Percentiles rank a stretch among this genome's conserved stretches.
Conservation (phyloP, 805 yeast genomes). For the Metschnikowia drakensbergensis region DNA sequence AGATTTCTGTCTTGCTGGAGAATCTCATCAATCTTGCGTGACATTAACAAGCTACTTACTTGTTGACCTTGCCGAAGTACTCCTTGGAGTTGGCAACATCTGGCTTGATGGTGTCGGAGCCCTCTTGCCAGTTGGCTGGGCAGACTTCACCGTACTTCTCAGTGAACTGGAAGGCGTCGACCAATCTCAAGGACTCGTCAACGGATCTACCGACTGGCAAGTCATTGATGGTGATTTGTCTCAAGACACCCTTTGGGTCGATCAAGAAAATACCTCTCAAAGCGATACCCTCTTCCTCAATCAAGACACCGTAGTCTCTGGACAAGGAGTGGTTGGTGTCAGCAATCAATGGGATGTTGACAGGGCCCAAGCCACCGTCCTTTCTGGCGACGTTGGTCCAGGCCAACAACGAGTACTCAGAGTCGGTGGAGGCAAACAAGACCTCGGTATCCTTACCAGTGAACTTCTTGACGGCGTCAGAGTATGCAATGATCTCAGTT, state of each 20-base stretch:
- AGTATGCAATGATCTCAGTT: slow-evolving; percentile 98
- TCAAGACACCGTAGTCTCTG: slow-evolving; percentile 94
- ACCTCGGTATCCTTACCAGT: slow-evolving; percentile 82
- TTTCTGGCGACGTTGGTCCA: slow-evolving; percentile 97
- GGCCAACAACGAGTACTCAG: slow-evolving; percentile 94
- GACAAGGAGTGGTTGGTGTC: slow-evolving; percentile 96
- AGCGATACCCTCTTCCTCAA: slow-evolving; percentile 95
- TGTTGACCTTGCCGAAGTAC: slow-evolving; percentile 47
- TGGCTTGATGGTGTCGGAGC: slow-evolving; percentile 81
- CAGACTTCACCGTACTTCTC: slow-evolving; percentile 99
- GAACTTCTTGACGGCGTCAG: slow-evolving; percentile 90
- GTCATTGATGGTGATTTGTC: slow-evolving; percentile 98
- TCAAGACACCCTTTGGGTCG: slow-evolving; percentile 90
- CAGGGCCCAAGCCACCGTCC: slow-evolving; percentile 97
- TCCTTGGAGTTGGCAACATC: slow-evolving; percentile 21
- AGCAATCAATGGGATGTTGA: slow-evolving; percentile 90
- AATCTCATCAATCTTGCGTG: too few relatives aligned
- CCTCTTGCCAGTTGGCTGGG: slow-evolving; percentile 96
- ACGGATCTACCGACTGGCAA: slow-evolving; percentile 99
- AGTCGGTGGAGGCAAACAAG: slow-evolving; percentile 96
- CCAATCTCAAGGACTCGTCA: slow-evolving; percentile 94
- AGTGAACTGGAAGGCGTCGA: slow-evolving; percentile 99
- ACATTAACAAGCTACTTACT: slow-evolving; percentile 15
- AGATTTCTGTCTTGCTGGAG: background rate
- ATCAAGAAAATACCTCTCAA: slow-evolving; percentile 97